These are phyloP conservation scores for Mortierella sp. DNA, from an alignment of 371 early-diverging fungal species.

Conservation along the genomic window DNA sequence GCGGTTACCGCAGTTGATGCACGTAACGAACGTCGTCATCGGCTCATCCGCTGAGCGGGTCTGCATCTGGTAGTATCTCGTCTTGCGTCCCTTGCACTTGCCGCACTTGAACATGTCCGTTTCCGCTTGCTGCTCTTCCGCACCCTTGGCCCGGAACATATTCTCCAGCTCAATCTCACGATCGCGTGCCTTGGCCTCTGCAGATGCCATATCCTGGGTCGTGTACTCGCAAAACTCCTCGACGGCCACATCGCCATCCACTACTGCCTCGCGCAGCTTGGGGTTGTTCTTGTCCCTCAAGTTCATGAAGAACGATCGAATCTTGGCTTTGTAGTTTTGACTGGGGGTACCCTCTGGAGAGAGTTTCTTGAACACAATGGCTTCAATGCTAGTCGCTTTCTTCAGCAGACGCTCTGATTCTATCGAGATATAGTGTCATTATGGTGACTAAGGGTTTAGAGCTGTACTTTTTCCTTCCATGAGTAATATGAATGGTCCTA, in stretches of 20 bases:
- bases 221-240: constrained; percentile 83
- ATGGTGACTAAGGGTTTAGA: neutral
- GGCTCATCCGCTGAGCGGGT: constrained; percentile 99
- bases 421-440: constrained; percentile 21
- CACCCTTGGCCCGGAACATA: constrained; percentile 85
- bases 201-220: constrained; percentile 88
- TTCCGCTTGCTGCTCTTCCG: constrained; percentile 81
- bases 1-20: constrained; percentile 82
- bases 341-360: constrained; percentile 59
- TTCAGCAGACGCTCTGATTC: constrained; percentile 72
- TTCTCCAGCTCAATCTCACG: constrained; percentile 77
- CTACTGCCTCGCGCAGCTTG: constrained; percentile 76
- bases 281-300: constrained; percentile 88
- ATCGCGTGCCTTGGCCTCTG: constrained; percentile 80
- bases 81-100: constrained; percentile 90
- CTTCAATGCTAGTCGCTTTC: constrained; percentile 78
- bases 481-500: too few relatives aligned
- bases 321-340: constrained; percentile 79
- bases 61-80: constrained; percentile 97
- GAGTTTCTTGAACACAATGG: constrained; percentile 67
- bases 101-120: constrained; percentile 97
- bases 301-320: constrained; percentile 87
- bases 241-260: constrained; percentile 74
- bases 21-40: constrained; percentile 96
- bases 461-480: too few relatives aligned